phyloP scores from a whole-genome alignment of 208 protist genomes.

The Naegleria lovaniensis region DNA sequence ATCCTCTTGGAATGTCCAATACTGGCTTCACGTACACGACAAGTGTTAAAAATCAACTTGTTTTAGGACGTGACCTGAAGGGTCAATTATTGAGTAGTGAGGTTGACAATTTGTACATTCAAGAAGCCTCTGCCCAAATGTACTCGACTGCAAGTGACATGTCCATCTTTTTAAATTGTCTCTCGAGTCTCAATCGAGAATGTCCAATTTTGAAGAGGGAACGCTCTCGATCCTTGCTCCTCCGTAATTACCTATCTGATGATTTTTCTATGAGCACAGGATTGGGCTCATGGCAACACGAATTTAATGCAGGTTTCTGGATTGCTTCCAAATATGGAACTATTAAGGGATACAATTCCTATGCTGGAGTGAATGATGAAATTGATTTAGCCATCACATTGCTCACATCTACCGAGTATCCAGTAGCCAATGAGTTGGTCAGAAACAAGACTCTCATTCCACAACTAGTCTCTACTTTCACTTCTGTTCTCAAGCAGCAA shows the following conservation, averaged over 20 bases:
- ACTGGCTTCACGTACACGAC: background rate
- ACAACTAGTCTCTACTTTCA: background rate
- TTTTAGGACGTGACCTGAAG: background rate
- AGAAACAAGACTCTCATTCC: background rate
- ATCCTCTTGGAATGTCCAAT: background rate
- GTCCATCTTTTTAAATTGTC: background rate
- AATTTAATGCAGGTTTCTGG: background rate
- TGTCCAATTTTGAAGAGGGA: background rate
- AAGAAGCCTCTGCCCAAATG: background rate
- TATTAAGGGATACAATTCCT: background rate
- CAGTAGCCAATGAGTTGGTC: background rate
- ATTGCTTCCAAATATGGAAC: background rate
- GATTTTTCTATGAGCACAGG: background rate
- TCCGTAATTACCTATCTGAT: background rate
- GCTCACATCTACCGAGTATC: background rate
- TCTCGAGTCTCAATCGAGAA: background rate
- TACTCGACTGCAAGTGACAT: background rate
- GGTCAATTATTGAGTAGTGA: no score
- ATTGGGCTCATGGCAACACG: background rate
- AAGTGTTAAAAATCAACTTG: background rate
- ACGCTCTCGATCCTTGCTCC: background rate
- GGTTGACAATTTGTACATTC: background rate
- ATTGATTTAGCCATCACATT: background rate
- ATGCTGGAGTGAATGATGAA: background rate
- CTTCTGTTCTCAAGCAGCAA: background rate